A percentile compares a stretch with the other conserved stretches of the same genome.
Conservation (phyloP, 2,329 filamentous ascomycete genomes). For the Cladophialophora bantiana region DNA sequence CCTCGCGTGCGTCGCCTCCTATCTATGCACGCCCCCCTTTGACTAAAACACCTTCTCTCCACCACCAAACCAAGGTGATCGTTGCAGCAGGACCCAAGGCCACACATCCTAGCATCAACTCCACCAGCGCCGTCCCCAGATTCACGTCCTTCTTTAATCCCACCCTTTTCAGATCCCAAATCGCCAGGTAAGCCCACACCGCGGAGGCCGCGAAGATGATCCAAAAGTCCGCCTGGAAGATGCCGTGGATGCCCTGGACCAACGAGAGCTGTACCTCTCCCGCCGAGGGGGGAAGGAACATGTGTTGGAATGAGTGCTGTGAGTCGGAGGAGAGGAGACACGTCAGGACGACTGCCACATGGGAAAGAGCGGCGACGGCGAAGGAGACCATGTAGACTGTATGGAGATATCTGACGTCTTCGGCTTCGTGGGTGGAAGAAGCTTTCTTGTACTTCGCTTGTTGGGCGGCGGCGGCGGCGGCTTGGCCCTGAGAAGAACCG, state of each 20-base stretch:
- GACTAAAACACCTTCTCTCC: constrained; percentile 34
- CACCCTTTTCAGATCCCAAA: constrained; percentile 40
- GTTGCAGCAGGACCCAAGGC: constrained; percentile 40
- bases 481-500: too few species aligned
- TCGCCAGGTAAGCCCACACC: constrained; percentile 36
- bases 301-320: constrained; percentile 30
- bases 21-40: background rate
- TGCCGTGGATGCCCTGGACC: constrained; percentile 38
- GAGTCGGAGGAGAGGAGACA: constrained; percentile 22
- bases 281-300: constrained; percentile 33
- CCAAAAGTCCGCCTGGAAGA: constrained; percentile 42
- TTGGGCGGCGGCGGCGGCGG: background rate
- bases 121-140: constrained; percentile 4
- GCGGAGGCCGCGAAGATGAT: constrained; percentile 36
- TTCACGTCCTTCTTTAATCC: constrained; percentile 32
- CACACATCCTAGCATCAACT: constrained; percentile 29
- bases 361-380: constrained; percentile 22
- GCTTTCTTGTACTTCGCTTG: background rate
- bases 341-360: constrained; percentile 19
- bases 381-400: constrained; percentile 24
- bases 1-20: too few species aligned
- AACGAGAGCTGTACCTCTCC: constrained; percentile 24
- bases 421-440: background rate
- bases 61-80: constrained; percentile 39
- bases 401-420: constrained; percentile 26